Base-by-base conservation (phyloP, 768 basidiomycete genomes). In the Steccherinum ochraceum region DNA sequence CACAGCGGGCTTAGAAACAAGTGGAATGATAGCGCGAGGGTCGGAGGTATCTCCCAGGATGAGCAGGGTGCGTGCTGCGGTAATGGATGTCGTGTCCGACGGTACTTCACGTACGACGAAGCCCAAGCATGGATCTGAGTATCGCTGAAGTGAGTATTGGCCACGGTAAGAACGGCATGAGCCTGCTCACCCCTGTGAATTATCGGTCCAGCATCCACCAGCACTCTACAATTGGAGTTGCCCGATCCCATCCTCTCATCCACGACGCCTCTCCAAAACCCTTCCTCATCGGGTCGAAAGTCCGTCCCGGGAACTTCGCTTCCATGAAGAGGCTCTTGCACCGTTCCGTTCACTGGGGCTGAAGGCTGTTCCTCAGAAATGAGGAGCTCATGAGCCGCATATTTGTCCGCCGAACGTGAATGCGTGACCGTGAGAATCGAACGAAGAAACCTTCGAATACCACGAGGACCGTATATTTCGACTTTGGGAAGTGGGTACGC, bases 31-130 rank as follows among this genome's bases (percentile, higher is more conserved):
- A 1, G 70, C 59, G 23, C 77, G 74, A 0, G 83, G 75, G 59
- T 92, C 83, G 55, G 68, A 79, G 1, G 88, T 90, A 61, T 93
- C 89, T 0, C 91, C 91, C 3, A 92, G 72, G 43, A 92, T 75
- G 21, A 84, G 84, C 40, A 93, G 63, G 61, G 85, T 86, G 45
- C 88, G 77, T 16, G 59, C 72, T 49, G 54, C n/a, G n/a, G 55
- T 40, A 19, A 66, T 49, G 26, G 26, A 30, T 0, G 52, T 30
- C 4, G 45, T 47, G 12, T 51, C 24, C 4, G 58, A 65, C 3
- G 62, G 61, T n/a, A 70, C 57, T 61, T 91, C 89, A 39, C 72
- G 71, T 57, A 93, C 76, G 45, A 89, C 70, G 62, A 86, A 94
- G 13, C 89, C 91, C 50, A 93, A 68, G 61, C 86, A 93, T 1